Conservation (phyloP, 352 stramenopile genomes). For the Phytopythium boreale region DNA sequence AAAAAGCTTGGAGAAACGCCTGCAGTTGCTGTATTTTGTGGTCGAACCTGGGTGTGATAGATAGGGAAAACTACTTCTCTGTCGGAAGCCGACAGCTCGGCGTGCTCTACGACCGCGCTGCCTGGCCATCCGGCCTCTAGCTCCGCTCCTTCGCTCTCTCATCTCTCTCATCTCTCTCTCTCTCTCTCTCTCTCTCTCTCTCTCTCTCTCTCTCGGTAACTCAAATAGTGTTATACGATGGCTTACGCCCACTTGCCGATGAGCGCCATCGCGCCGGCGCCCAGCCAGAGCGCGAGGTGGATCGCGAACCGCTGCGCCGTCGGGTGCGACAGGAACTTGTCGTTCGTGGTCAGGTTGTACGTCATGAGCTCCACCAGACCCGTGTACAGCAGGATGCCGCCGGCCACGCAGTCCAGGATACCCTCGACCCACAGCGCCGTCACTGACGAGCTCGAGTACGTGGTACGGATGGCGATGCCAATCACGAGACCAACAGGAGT, state of each 20-base stretch:
- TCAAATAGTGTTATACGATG: too few relatives aligned
- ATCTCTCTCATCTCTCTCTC: too few relatives aligned
- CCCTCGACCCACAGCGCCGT: constrained; percentile 59
- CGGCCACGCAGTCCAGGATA: constrained; percentile 60
- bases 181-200: too few relatives aligned
- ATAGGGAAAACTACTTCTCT: too few relatives aligned
- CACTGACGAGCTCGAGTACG: constrained; percentile 45
- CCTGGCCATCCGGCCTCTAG: too few relatives aligned
- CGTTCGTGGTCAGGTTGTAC: constrained; percentile 70
- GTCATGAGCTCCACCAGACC: constrained; percentile 63
- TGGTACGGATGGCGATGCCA: constrained; percentile 48
- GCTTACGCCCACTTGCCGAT: constrained; percentile 68
- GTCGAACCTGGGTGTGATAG: too few relatives aligned
- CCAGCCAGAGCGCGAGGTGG: constrained; percentile 50
- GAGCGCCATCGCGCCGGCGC: constrained; percentile 53
- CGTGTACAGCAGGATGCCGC: constrained; percentile 69
- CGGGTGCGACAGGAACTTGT: constrained; percentile 40
- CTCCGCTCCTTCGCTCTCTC: too few relatives aligned
- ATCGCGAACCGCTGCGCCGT: constrained; percentile 32
- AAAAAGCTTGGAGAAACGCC: too few relatives aligned
- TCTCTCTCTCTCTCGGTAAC: too few relatives aligned
- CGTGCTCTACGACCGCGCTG: too few relatives aligned
- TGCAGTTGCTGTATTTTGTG: too few relatives aligned
- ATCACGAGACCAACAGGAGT: constrained; percentile 52
- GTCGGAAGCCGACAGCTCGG: too few relatives aligned